Evolutionary conservation across 768 basidiomycete genomes (phyloP), one percentile per base, ranked within the genome.

Genomic region (Tricholoma saponaceum): DNA sequence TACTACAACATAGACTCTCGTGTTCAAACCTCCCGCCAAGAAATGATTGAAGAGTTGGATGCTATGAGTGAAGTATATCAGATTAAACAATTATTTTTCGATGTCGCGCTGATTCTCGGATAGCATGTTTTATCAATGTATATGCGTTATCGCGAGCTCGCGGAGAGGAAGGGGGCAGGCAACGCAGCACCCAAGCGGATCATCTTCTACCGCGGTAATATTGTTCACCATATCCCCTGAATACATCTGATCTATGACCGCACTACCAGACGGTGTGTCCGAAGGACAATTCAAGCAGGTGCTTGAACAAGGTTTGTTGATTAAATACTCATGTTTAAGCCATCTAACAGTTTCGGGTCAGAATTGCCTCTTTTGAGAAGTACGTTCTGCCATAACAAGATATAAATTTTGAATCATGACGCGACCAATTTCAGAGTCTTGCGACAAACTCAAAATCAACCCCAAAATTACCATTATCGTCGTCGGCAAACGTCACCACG

Each of bases 1-100:
- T 3, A 8, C 28, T 35, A 18, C 77, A 26, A 49, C 76, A 1
- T 77, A 33, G 85, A 80, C 35, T 84, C 79, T 50, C 78, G 80
- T 16, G 87, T 87, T 2, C 90, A 92, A 67, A 77, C 74, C 0
- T 85, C 87, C 12, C 77, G 87, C 0, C 80, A 82, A 61, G 92
- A 93, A 64, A 89, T 92, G 66, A 92, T 93, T 28, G 83, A 83
- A 22, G 87, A 89, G 41, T 65, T 93, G 23, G 71, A 81, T 43
- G 72, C 72, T 0, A 93, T 92, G 90, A 76, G 79, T 50, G 77
- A 78, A 68, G 89, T 84, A 49, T 37, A 56, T 67, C 30, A n/a
- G 58, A 4, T 30, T 22, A 55, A 52, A 54, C 28, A 23, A n/a
- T 56, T 25, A 14, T 28, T 41, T 49, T 9, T 32, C 32, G 35